Percentiles rank a stretch among this genome's conserved stretches.
Evolutionary conservation across 257 asterid genomes (phyloP).

Genomic region (Lycium ferocissimum): DNA sequence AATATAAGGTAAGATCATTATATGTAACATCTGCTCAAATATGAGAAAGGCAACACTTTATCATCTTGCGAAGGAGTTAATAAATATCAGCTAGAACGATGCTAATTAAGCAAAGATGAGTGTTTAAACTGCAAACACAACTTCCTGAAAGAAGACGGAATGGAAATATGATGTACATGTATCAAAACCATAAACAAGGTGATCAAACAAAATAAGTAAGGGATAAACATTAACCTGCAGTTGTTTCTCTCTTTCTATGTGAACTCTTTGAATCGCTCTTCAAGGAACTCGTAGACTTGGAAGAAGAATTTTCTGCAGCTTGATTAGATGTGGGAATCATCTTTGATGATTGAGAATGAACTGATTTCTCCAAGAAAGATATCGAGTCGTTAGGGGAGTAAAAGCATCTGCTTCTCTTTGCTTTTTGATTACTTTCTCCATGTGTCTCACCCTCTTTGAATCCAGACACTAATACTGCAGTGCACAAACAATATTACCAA

Average conservation of each 20-base stretch:
- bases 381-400: constrained; percentile 32
- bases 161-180: background rate
- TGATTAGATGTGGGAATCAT: background rate
- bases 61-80: too few relatives aligned
- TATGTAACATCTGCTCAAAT: background rate
- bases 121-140: background rate
- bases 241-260: constrained; percentile 19
- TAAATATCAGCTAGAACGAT: background rate
- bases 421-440: constrained; percentile 33
- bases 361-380: constrained; percentile 28
- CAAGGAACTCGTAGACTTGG: constrained; percentile 29
- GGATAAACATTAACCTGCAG: constrained; percentile 42
- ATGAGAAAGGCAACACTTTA: background rate
- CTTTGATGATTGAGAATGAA: constrained; percentile 26
- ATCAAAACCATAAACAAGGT: background rate
- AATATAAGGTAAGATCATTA: background rate
- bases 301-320: constrained; percentile 35
- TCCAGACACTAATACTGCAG: background rate
- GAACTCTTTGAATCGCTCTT: constrained; percentile 6
- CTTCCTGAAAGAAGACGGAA: constrained; percentile 8
- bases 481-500: background rate
- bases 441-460: constrained; percentile 27
- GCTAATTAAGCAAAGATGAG: background rate
- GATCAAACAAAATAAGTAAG: background rate
- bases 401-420: constrained; percentile 42